Evolutionary conservation across 495 filamentous ascomycete species (phyloP).

Genomic region (Cercophora scortea): DNA sequence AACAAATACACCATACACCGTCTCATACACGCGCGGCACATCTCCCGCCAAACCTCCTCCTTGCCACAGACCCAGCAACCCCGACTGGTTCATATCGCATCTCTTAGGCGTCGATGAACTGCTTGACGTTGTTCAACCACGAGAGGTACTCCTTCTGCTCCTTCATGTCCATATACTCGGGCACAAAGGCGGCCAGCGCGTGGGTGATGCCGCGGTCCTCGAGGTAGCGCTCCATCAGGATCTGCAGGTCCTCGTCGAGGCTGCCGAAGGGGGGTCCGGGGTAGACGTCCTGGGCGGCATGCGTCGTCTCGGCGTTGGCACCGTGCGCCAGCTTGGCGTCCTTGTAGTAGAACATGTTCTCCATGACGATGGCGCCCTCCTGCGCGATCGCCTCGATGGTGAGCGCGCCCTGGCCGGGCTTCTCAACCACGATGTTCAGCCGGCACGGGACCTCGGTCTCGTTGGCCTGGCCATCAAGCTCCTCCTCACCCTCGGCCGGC

Average conservation of each 20-base stretch:
- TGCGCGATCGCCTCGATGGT: slow-evolving; percentile 81
- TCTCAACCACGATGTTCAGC: slow-evolving; percentile 82
- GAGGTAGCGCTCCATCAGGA: slow-evolving; percentile 84
- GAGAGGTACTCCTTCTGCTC: slow-evolving; percentile 95
- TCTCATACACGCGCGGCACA: not conserved
- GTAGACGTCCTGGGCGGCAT: slow-evolving; percentile 64
- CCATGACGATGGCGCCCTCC: slow-evolving; percentile 80
- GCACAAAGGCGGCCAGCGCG: slow-evolving; percentile 78
- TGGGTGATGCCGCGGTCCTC: slow-evolving; percentile 91
- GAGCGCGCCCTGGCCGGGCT: slow-evolving; percentile 68
- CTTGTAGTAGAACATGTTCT: slow-evolving; percentile 83
- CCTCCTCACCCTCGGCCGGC: slow-evolving; percentile 36
- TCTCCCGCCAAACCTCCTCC: not conserved
- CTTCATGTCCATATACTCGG: slow-evolving; percentile 97
- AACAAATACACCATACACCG: not conserved
- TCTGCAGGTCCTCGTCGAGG: slow-evolving; percentile 92
- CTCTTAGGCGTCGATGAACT: slow-evolving; percentile 60
- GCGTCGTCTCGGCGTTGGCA: slow-evolving; percentile 35
- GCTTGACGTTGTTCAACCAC: slow-evolving; percentile 83
- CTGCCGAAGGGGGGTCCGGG: slow-evolving; percentile 88
- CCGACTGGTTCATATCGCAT: not conserved
- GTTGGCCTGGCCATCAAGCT: slow-evolving; percentile 38
- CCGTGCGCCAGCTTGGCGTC: slow-evolving; percentile 61
- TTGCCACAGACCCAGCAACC: not conserved
- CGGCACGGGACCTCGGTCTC: slow-evolving; percentile 68